Evolutionary conservation across 176 grass and related monocot genomes (phyloP).

Genomic region (Oryza coarctata): DNA sequence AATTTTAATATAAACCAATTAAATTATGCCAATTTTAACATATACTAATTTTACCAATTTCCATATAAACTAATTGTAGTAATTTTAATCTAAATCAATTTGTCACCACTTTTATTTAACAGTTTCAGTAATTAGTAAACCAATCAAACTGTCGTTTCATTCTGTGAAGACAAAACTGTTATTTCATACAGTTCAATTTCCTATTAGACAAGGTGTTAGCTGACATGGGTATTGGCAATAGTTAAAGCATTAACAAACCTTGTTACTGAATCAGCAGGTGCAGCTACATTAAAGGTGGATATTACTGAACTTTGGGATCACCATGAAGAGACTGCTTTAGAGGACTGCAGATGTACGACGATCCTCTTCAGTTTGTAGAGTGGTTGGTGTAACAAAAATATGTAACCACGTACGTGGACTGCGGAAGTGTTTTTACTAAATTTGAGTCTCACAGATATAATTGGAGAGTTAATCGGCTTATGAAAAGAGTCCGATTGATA

Average conservation of each 20-base stretch:
- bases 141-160: neutral
- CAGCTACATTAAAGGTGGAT: neutral
- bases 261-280: constrained; percentile 11
- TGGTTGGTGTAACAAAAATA: neutral
- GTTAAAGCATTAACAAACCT: neutral
- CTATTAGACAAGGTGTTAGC: neutral
- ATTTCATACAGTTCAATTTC: neutral
- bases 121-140: neutral
- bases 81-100: too few relatives aligned
- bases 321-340: neutral
- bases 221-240: neutral
- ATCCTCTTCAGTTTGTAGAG: neutral
- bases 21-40: too few relatives aligned
- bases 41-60: too few relatives aligned
- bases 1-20: too few relatives aligned
- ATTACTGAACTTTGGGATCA: constrained; percentile 1
- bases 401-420: constrained; percentile 8
- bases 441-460: too few relatives aligned
- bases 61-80: too few relatives aligned
- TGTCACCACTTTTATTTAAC: too few relatives aligned
- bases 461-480: too few relatives aligned
- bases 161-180: too few relatives aligned
- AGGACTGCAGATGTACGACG: neutral
- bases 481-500: too few relatives aligned
- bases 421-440: too few relatives aligned